Evolutionary conservation across 176 grass and related monocot genomes (phyloP).

Genomic region (Triticum urartu): DNA sequence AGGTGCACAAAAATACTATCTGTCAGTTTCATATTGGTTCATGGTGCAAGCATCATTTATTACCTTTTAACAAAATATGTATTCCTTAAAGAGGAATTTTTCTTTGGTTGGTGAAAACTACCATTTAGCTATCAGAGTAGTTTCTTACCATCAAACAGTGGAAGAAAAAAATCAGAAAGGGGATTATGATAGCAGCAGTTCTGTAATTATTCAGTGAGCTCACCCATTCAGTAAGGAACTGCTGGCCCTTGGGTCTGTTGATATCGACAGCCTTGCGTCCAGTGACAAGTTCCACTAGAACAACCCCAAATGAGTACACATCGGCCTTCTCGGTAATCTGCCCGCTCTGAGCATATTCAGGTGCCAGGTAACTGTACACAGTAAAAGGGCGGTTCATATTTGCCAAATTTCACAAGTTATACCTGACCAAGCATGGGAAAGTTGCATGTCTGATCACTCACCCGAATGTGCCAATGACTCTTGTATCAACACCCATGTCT

Average conservation of each 20-base stretch:
- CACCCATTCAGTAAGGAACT: conserved; percentile 98
- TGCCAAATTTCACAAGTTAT: neutral
- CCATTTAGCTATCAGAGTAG: too few relatives aligned
- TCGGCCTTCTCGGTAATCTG: conserved; percentile 98
- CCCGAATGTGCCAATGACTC: conserved; percentile 97
- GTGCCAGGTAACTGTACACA: conserved; percentile 58
- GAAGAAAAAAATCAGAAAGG: neutral
- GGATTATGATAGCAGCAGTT: neutral
- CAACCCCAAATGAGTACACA: conserved; percentile 95
- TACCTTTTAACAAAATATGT: too few relatives aligned
- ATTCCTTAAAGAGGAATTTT: too few relatives aligned
- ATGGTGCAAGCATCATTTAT: too few relatives aligned
- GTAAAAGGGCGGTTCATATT: neutral
- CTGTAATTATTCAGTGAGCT: neutral
- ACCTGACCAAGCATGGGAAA: neutral
- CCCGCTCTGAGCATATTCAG: conserved; percentile 87
- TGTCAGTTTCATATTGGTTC: too few relatives aligned
- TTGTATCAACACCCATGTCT: conserved; percentile 84
- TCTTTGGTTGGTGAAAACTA: too few relatives aligned
- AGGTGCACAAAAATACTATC: too few relatives aligned
- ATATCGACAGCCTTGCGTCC: conserved; percentile 96
- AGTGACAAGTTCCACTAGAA: conserved; percentile 85
- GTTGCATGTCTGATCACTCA: neutral
- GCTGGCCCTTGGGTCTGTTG: conserved; percentile 90
- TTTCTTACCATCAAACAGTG: too few relatives aligned